Base-by-base conservation (phyloP, 2,329 filamentous ascomycete species). In the Coleophoma cylindrospora region DNA sequence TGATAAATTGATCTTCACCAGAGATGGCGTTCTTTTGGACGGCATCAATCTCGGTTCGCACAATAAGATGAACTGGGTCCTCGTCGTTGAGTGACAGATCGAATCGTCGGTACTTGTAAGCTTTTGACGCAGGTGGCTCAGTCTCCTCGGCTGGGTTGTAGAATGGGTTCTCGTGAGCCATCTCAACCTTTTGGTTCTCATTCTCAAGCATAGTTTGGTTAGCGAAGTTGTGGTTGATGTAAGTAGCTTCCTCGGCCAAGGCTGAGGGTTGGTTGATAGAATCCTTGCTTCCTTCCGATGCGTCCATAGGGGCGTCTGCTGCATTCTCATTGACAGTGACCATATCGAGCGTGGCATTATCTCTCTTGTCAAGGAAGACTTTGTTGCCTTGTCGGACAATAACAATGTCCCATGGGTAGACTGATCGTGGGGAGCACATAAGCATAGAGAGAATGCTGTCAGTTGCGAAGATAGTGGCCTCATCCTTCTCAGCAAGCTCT, bases 201-300 rank as follows among this genome's bases (percentile, higher is more conserved):
- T 79, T 87, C 76, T 99, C 94, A 62, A 83, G 72, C 59, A 99
- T 91, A 47, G 95, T 90, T 77, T 99, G 94, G 71, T 95, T 89
- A 61, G 90, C 88, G 71, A 99, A 99, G 78, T 97, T 95, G 81
- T 97, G 94, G 83, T 99, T 99, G 81, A 99, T 99, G 77, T 96
- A 95, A 47, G 94, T 99, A 49, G 94, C 94, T 74, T 99, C 94
- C 70, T 96, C 87, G 65, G 95, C 92, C 51, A 99, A 84, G 48
- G 91, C 90, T 49, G 77, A 75, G n/a, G 94, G 94, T 66, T 91
- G 91, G 81, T 99, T 99, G 73, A 99, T 87, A 58, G 81, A 77
- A 68, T 99, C 94, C 74, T 96, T 95, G 76, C 89, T 91, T 63
- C 89, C 89, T 65, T 97, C 92, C 50, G 89, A 85, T 27, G 87